Evolutionary conservation across 352 stramenopile genomes (phyloP), one percentile per base, ranked within the genome.

Genomic region (Globisporangium iwayamae): DNA sequence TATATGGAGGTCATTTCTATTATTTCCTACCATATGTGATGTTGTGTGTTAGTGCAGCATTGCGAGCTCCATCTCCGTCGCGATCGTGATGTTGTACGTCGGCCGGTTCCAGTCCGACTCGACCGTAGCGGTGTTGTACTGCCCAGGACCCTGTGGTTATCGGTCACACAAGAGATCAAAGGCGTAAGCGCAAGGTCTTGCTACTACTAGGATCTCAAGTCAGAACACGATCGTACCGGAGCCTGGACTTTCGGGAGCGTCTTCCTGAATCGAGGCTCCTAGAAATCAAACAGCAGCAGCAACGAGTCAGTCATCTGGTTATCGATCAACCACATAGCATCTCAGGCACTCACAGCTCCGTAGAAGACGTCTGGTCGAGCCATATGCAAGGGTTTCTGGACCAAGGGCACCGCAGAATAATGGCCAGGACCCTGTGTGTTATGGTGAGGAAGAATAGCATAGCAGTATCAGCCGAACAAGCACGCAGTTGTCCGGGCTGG

Each of bases 11-110:
- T 36, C 32, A 36, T 36, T 36, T 36, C 32, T 43, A 4, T 3
- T 43, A 43, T 43, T 43, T 13, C 13, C 38, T 43, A 43, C 16
- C 38, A 4, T 11, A 9, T 16, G 8, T 43, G 38, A 7, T 41
- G 36, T 34, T 36, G 25, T 34, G 48, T 2, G 10, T 62, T 63
- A 74, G 46, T 75, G 74, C 43, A 89, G 63, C 73, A 89, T 89
- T 46, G 82, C 82, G 3, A 89, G 61, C 56, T 93, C 83, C 85
- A 93, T 93, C 58, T 93, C 82, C 3, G 85, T 93, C 22, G 85
- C 85, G 64, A 93, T 93, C 14, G 82, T 87, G 66, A 93, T 91
- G 73, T 93, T 93, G 71, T 91, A 87, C 9, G 85, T 93, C n/a
- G 85, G 85, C n/a, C 81, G 81, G 62, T 93, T 91, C 85, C 85